Base-by-base conservation (phyloP, 176 grass and related monocot species). In the Pharus latifolius region DNA sequence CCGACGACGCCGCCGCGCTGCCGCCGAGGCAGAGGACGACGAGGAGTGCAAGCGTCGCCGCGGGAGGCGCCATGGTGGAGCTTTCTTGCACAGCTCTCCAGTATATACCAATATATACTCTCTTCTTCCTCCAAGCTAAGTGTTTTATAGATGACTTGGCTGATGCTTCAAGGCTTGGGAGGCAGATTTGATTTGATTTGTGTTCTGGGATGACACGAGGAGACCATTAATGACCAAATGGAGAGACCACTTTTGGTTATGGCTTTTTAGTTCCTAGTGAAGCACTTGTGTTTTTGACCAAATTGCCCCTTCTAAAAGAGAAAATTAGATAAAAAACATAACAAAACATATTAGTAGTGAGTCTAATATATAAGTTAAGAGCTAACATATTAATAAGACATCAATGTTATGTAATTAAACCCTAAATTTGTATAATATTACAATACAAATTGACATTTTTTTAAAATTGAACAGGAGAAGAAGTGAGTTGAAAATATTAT, bases 121-220 rank as follows among this genome's bases (percentile, higher is more conserved):
- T 6, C 34, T 48, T 28, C 37, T 40, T 79, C 52, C 65, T 75
- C 77, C 76, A 63, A n/a, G 58, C 1, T 33, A 61, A n/a, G 59
- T n/a, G n/a, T n/a, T n/a, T n/a, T n/a, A n/a, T n/a, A n/a, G n/a
- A n/a, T n/a, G n/a, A n/a, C n/a, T n/a, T 20, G 35, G 81, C 52
- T 75, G 18, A 31, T 63, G 83, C 76, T 79, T 63, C 62, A 80
- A 65, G 68, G 58, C 34, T 55, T 41, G 69, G 45, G 13, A 37
- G 5, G 19, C 56, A 70, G 82, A 85, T 85, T 80, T 85, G 61
- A 74, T 79, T 74, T 52, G 51, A 42, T 56, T 13, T 10, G 10
- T 9, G n/a, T n/a, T n/a, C 60, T 6, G 11, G 46, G 48, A 10
- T 50, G 61, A 10, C 30, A 49, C 10, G 0, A 7, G 27, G 33